Evolutionary conservation across 192 early-diverging fungal species (phyloP).

Genomic region (Dimargaris cristalligena): DNA sequence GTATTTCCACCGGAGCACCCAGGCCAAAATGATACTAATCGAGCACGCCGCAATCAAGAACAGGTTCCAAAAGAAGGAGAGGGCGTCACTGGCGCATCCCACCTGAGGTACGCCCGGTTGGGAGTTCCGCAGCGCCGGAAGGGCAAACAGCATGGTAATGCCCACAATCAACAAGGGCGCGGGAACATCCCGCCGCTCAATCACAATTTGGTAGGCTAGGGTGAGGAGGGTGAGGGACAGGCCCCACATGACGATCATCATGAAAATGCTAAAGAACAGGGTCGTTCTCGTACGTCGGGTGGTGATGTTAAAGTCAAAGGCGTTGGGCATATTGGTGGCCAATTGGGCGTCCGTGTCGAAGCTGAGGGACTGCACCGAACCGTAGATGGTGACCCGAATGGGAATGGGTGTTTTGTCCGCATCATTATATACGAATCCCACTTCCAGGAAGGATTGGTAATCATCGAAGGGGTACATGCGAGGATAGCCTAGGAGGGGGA

Average conservation of each 20-base stretch:
- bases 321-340: background rate
- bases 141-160: slow-evolving; percentile 1
- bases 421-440: background rate
- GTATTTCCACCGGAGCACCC: slow-evolving; percentile 2
- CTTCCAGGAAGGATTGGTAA: background rate
- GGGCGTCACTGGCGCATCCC: background rate
- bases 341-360: background rate
- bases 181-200: background rate
- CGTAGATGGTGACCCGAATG: slow-evolving; percentile 7
- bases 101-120: slow-evolving; percentile 2
- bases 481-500: background rate
- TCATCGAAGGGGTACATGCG: slow-evolving; percentile 9
- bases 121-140: background rate
- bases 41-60: background rate
- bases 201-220: slow-evolving; percentile 1
- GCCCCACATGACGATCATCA: slow-evolving; percentile 2
- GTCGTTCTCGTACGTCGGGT: slow-evolving; percentile 5
- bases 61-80: slow-evolving; percentile 7
- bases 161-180: slow-evolving; percentile 1
- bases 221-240: slow-evolving; percentile 3
- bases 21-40: slow-evolving; percentile 4
- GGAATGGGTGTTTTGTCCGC: background rate
- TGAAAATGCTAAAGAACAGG: slow-evolving; percentile 9
- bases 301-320: background rate
- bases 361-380: slow-evolving; percentile 6